Evolutionary conservation across 2,329 filamentous ascomycete species (phyloP).

Genomic region (Colletotrichum sp.): DNA sequence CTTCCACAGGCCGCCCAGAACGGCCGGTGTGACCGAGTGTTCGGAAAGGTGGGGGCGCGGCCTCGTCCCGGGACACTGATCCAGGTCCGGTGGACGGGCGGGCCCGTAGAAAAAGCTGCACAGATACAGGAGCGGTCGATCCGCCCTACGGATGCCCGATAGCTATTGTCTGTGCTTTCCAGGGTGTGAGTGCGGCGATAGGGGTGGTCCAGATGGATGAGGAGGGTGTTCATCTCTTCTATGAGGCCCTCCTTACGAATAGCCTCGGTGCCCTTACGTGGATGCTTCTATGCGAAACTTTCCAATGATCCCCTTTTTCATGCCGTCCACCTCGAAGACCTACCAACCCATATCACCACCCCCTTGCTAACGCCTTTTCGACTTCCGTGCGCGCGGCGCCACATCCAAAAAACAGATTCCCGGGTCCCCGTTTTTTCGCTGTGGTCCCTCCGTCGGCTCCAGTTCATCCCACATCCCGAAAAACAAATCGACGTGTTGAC

Average conservation of each 20-base stretch:
- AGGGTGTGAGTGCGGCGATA: neutral
- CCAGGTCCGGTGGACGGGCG: neutral
- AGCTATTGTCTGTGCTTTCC: neutral
- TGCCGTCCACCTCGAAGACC: neutral
- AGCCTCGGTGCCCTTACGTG: neutral
- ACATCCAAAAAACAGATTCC: neutral
- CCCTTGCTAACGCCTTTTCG: neutral
- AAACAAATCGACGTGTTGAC: neutral
- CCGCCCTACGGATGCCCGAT: neutral
- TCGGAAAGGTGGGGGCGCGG: neutral
- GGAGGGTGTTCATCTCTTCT: neutral
- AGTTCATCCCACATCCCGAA: constrained; percentile 10
- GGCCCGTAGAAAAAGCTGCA: neutral
- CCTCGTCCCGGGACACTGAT: neutral
- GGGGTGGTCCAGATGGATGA: neutral
- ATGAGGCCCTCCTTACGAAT: neutral
- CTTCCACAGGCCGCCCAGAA: neutral
- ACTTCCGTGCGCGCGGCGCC: neutral
- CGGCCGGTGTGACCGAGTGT: neutral
- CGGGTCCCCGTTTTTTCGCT: neutral
- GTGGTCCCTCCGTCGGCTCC: neutral
- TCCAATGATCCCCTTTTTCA: neutral
- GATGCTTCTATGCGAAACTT: neutral
- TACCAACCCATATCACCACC: neutral
- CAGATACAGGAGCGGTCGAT: neutral